Conservation (phyloP, 2,329 filamentous ascomycete genomes). For the Verticillium dahliae region DNA sequence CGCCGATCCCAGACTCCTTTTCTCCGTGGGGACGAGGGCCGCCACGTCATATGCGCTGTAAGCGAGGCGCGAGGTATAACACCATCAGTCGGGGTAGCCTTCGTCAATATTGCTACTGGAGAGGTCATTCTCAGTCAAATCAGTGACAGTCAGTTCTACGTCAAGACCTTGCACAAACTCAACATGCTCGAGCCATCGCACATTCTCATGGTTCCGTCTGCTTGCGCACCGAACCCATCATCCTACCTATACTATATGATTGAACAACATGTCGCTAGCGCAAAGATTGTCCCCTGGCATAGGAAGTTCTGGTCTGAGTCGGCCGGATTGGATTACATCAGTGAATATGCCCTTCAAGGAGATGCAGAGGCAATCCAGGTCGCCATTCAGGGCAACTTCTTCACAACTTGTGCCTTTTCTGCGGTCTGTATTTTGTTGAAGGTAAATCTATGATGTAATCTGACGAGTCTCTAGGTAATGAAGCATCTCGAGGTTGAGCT, state of each 20-base stretch:
- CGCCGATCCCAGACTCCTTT: slow-evolving; percentile 36
- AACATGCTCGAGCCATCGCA: slow-evolving; percentile 72
- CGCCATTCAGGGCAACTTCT: slow-evolving; percentile 76
- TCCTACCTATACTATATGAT: slow-evolving; percentile 72
- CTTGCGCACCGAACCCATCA: slow-evolving; percentile 56
- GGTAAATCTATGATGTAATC: slow-evolving; percentile 9
- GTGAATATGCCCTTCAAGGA: slow-evolving; percentile 70
- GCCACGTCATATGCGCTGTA: slow-evolving; percentile 81
- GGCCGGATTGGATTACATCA: slow-evolving; percentile 69
- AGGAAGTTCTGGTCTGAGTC: slow-evolving; percentile 80
- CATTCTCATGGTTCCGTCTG: slow-evolving; percentile 70
- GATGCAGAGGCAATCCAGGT: slow-evolving; percentile 78
- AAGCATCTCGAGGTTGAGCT: slow-evolving; percentile 73
- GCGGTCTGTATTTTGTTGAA: slow-evolving; percentile 51
- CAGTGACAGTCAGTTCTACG: slow-evolving; percentile 87
- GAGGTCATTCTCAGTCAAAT: slow-evolving; percentile 86
- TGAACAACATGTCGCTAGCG: slow-evolving; percentile 61
- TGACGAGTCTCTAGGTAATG: slow-evolving; percentile 50
- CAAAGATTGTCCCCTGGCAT: slow-evolving; percentile 59
- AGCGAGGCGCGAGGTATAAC: slow-evolving; percentile 83
- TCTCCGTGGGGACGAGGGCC: slow-evolving; percentile 41
- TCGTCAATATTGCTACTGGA: slow-evolving; percentile 79
- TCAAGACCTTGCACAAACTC: slow-evolving; percentile 81
- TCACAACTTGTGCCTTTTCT: slow-evolving; percentile 76
- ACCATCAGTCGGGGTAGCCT: slow-evolving; percentile 77